Percentiles rank a stretch among this genome's conserved stretches.
Evolutionary conservation across 495 filamentous ascomycete genomes (phyloP).

Genomic region (Penicillium daleae): DNA sequence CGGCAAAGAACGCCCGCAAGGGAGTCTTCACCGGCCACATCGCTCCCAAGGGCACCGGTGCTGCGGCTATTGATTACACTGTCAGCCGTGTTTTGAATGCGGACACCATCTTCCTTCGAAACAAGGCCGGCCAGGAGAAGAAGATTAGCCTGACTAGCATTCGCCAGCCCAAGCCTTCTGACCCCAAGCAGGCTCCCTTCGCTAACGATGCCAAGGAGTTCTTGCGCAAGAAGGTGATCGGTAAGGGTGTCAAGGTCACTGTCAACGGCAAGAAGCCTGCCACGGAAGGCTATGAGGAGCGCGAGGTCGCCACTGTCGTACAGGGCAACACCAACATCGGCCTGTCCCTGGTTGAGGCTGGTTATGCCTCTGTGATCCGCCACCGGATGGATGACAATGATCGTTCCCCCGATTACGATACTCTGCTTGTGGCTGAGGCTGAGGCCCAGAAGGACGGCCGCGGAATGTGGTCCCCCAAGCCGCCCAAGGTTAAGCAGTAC

Average conservation of each 20-base stretch:
- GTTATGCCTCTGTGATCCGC: constrained; percentile 89
- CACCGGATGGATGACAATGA: constrained; percentile 93
- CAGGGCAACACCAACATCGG: constrained; percentile 85
- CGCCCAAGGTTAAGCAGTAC: constrained; percentile 76
- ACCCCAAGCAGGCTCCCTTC: constrained; percentile 82
- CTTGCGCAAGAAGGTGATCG: constrained; percentile 89
- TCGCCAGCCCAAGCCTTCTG: constrained; percentile 82
- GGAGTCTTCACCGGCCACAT: constrained; percentile 81
- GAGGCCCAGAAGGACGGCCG: constrained; percentile 80
- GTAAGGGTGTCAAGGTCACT: constrained; percentile 86
- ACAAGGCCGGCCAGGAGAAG: constrained; percentile 82
- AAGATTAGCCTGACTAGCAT: constrained; percentile 91
- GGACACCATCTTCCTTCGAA: constrained; percentile 84
- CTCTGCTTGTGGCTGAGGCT: constrained; percentile 87
- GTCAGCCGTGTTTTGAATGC: constrained; percentile 86
- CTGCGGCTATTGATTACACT: constrained; percentile 70
- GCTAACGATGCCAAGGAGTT: constrained; percentile 95
- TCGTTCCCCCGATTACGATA: constrained; percentile 90
- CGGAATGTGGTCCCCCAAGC: constrained; percentile 91
- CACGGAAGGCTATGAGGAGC: constrained; percentile 87
- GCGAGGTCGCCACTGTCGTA: constrained; percentile 88
- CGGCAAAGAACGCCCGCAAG: constrained; percentile 72
- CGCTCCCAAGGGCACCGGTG: constrained; percentile 56
- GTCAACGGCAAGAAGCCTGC: constrained; percentile 91
- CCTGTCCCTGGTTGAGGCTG: constrained; percentile 82